These are phyloP conservation scores for Soucietia sequanensis DNA, from an alignment of 805 yeast genomes.

Conservation along the genomic window DNA sequence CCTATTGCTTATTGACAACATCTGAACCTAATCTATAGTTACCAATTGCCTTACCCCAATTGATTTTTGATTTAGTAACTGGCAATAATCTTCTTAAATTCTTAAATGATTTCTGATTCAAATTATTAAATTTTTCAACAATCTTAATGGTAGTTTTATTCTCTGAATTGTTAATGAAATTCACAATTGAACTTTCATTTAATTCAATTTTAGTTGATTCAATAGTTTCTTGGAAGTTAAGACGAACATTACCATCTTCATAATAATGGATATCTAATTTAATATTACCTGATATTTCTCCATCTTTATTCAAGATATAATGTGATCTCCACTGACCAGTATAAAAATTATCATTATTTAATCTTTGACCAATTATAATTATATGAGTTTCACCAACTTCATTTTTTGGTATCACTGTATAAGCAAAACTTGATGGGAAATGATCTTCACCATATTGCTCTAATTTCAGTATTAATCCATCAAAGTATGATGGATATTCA, in stretches of 20 bases:
- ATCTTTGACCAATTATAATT: slow-evolving; percentile 67
- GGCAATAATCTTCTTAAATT: slow-evolving; percentile 87
- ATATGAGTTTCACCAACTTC: slow-evolving; percentile 37
- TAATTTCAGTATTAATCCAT: slow-evolving; percentile 31
- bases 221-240: slow-evolving; percentile 46
- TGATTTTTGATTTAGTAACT: slow-evolving; percentile 83
- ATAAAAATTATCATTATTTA: slow-evolving; percentile 76
- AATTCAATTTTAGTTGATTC: slow-evolving; percentile 15
- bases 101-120: slow-evolving; percentile 83
- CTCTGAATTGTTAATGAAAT: slow-evolving; percentile 57
- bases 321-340: slow-evolving; percentile 85
- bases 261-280: slow-evolving; percentile 82
- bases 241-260: slow-evolving; percentile 93
- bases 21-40: slow-evolving; percentile 85
- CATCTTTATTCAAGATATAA: slow-evolving; percentile 45
- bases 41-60: slow-evolving; percentile 94
- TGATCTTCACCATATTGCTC: slow-evolving; percentile 59
- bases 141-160: slow-evolving; percentile 56
- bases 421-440: slow-evolving; percentile 58
- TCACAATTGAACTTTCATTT: slow-evolving; percentile 33
- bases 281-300: slow-evolving; percentile 51
- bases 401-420: slow-evolving; percentile 44
- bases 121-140: slow-evolving; percentile 59
- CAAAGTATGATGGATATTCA: slow-evolving; percentile 26
- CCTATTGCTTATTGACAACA: slow-evolving; percentile 48